A percentile compares a stretch with the other conserved stretches of the same genome.
These are phyloP conservation scores for Tardiomyces depauwii DNA, from an alignment of 1,139 yeast genomes.

Conservation along the genomic window DNA sequence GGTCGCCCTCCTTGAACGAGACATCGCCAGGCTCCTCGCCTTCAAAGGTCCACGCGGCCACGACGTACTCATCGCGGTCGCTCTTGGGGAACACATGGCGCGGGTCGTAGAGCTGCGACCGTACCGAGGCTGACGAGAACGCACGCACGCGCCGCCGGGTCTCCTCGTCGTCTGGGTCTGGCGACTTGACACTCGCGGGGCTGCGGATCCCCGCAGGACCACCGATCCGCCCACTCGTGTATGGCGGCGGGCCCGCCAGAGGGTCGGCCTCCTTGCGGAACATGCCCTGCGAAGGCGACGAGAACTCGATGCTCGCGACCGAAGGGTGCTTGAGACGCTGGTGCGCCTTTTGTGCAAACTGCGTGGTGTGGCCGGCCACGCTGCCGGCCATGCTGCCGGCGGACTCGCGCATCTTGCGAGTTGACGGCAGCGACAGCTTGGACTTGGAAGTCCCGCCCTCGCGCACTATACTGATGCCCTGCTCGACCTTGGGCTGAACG, in stretches of 20 bases:
- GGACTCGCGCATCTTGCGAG: conserved; percentile 11
- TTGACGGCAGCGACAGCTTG: conserved; percentile 17
- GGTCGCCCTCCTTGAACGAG: conserved; percentile 38
- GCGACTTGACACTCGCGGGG: conserved; percentile 1
- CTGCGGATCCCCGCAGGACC: not conserved
- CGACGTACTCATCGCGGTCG: conserved; percentile 15
- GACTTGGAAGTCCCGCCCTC: conserved; percentile 20
- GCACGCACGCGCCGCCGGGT: conserved; percentile 6
- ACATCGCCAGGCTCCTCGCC: conserved; percentile 39
- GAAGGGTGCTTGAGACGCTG: conserved; percentile 13
- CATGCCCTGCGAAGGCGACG: conserved; percentile 18
- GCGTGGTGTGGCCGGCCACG: conserved; percentile 10
- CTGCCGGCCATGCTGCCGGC: conserved; percentile 12
- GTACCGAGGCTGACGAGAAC: not conserved
- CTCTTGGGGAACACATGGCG: not conserved
- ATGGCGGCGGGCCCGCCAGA: not conserved
- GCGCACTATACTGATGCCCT: conserved; percentile 17
- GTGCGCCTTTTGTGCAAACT: conserved; percentile 10
- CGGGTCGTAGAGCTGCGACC: not conserved
- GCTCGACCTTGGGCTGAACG: conserved; percentile 17
- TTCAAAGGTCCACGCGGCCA: conserved; percentile 25
- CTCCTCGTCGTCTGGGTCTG: conserved; percentile 1
- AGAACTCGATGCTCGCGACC: conserved; percentile 11
- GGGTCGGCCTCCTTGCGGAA: conserved; percentile 17
- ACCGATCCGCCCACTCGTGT: not conserved